Conservation (phyloP, 352 stramenopile species). For the Thalassiosira pacifica region DNA sequence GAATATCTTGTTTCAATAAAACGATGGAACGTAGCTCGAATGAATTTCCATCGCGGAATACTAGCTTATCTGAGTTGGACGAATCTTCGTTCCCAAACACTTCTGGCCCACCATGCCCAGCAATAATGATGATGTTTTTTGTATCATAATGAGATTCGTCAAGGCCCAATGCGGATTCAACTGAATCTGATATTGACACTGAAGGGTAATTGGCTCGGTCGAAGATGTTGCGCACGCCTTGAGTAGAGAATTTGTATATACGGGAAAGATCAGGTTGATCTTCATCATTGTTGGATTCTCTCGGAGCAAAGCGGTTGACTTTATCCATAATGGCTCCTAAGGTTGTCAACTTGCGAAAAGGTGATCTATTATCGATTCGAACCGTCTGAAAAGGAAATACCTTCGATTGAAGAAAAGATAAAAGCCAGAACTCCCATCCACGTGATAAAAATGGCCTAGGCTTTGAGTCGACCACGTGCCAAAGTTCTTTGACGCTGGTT, state of each 20-base stretch:
- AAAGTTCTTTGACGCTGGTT: slow-evolving; percentile 11
- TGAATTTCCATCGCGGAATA: background rate
- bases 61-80: background rate
- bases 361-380: slow-evolving; percentile 1
- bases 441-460: slow-evolving; percentile 4
- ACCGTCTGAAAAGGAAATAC: slow-evolving; percentile 13
- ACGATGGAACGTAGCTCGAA: slow-evolving; percentile 5
- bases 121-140: slow-evolving; percentile 13
- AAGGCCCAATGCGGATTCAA: background rate
- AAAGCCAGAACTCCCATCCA: slow-evolving; percentile 12
- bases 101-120: background rate
- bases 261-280: background rate
- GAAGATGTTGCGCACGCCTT: background rate
- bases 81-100: background rate
- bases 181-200: background rate
- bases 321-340: background rate
- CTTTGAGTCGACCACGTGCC: slow-evolving; percentile 25
- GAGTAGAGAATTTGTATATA: background rate
- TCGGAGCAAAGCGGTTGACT: slow-evolving; percentile 2
- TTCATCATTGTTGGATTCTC: background rate
- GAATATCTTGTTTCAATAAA: slow-evolving; percentile 4
- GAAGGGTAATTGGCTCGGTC: background rate
- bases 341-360: slow-evolving; percentile 1
- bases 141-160: background rate
- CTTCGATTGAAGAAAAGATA: slow-evolving; percentile 6